A percentile compares a stretch with the other conserved stretches of the same genome.
phyloP scores from a whole-genome alignment of 192 early-diverging fungal species.

The Anaeromyces robustus region DNA sequence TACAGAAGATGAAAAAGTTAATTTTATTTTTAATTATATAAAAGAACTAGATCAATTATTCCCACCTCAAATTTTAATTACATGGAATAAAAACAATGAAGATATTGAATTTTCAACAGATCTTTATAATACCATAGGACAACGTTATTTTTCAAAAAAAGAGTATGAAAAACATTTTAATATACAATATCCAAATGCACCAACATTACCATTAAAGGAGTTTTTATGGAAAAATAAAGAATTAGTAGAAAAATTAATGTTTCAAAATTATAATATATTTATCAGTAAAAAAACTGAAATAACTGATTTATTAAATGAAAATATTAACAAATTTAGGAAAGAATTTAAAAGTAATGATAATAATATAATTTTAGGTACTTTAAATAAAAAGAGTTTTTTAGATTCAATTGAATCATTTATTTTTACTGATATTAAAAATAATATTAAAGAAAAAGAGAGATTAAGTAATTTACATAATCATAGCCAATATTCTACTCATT shows the following conservation, averaged over 20 bases:
- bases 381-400: neutral
- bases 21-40: neutral
- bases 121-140: neutral
- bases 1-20: neutral
- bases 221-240: neutral
- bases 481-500: neutral
- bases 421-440: neutral
- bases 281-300: neutral
- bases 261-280: neutral
- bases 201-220: neutral
- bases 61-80: neutral
- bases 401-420: neutral
- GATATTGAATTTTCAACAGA: neutral
- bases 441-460: neutral
- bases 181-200: neutral
- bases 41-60: neutral
- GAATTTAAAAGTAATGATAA: neutral
- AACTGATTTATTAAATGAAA: neutral
- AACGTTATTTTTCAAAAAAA: neutral
- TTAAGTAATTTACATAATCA: neutral
- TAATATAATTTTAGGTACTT: neutral
- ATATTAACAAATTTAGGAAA: neutral
- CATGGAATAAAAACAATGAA: neutral
- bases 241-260: neutral
- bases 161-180: neutral